Evolutionary conservation across 2,329 filamentous ascomycete species (phyloP).

Genomic region (Penicillium sp.): DNA sequence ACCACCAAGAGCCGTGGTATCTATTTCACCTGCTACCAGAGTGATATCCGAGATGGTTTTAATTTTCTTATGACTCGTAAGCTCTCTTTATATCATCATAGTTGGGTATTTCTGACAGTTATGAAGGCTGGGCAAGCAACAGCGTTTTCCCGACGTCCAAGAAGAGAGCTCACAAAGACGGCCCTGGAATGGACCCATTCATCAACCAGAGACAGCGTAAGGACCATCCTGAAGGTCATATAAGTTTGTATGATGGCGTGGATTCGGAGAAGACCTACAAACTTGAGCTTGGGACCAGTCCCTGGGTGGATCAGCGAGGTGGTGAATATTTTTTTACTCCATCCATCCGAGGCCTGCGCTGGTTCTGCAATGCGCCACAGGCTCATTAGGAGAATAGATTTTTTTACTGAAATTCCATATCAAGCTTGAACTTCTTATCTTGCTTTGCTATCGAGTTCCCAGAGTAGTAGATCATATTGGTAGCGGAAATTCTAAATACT

Average conservation of each 20-base stretch:
- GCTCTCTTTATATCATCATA: not conserved
- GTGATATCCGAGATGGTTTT: constrained; percentile 44
- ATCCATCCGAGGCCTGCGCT: constrained; percentile 5
- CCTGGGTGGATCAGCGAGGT: constrained; percentile 8
- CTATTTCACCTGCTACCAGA: constrained; percentile 54
- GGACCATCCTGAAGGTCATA: not conserved
- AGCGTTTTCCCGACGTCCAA: constrained; percentile 13
- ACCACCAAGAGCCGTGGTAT: constrained; percentile 38
- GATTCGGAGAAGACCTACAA: not conserved
- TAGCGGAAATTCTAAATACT: too few species aligned
- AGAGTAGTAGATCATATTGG: too few species aligned
- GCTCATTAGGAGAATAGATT: not conserved
- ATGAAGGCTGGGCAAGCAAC: constrained; percentile 28
- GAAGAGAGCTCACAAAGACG: not conserved
- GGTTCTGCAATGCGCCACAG: constrained; percentile 4
- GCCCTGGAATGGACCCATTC: not conserved
- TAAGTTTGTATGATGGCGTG: not conserved
- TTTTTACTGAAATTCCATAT: too few species aligned
- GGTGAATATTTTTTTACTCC: constrained; percentile 14
- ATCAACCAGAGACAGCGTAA: not conserved
- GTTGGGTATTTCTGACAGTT: not conserved
- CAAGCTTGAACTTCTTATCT: too few species aligned
- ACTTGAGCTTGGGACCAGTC: not conserved
- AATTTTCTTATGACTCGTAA: constrained; percentile 38
- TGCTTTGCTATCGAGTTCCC: too few species aligned